Base-by-base conservation (phyloP, 345 rosid genomes). In the Dipteronia sinensis region DNA sequence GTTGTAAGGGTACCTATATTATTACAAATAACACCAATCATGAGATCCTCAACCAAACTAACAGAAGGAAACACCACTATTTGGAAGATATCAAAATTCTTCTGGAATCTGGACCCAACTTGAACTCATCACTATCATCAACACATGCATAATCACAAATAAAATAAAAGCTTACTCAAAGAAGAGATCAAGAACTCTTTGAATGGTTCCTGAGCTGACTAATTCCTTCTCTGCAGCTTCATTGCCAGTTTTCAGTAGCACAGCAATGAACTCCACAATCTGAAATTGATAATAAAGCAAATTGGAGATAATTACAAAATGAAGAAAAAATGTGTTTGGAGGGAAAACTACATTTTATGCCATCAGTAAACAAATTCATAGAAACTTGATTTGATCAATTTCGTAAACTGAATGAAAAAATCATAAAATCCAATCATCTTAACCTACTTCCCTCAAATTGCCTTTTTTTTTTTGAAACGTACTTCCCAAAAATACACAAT, bases 241-340 rank as follows among this genome's bases (percentile, higher is more conserved):
- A 89, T 90, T 91, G 79, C 97, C 85, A 67, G 89, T 84, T 83
- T 85, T 91, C 78, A 97, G 81, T 73, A 97, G 86, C 83, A 97
- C 93, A 22, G 96, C 97, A 80, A 94, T 93, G 88, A 94, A 94
- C 90, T 97, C 98, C 71, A 97, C 99, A 72, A 94, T 89, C 99
- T 97, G 85, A 78, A 87, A 82, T 55, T 75, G 29, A 69, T 34
- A 75, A 20, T 46, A 67, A 83, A 76, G 76, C 55, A 53, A 17
- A 40, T n/a, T 46, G 40, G 29, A n/a, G 17, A 20, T 1, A 13
- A 46, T 46, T 27, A 59, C 27, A 13, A 38, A 27, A 49, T 15
- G 13, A 59, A 59, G 27, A 71, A 31, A 44, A 59, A 58, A 20
- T 42, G 17, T 66, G 72, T 13, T 31, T 51, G 40, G 8, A 12